phyloP scores from a whole-genome alignment of 1,284 basidiomycete genomes.

The Pisolithus thermaeus region DNA sequence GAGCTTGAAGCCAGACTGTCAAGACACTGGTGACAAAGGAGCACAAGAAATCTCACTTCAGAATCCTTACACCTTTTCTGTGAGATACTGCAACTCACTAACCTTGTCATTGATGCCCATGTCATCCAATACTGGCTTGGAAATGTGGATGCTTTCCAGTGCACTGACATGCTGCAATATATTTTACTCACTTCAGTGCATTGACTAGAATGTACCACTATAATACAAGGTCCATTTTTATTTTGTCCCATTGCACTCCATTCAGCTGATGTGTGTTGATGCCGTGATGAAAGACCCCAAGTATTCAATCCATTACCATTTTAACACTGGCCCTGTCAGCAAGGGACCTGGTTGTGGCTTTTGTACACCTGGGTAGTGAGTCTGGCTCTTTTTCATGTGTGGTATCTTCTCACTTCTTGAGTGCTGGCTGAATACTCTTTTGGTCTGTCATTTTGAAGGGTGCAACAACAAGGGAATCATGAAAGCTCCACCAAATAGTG shows the following conservation, averaged over 20 bases:
- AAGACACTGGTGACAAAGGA: slow-evolving; percentile 99
- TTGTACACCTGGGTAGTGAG: slow-evolving; percentile 99
- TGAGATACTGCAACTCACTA: slow-evolving; percentile 95
- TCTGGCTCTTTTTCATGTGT: slow-evolving; percentile 99
- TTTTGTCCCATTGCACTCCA: background rate
- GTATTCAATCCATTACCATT: slow-evolving; percentile 95
- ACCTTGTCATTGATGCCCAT: slow-evolving; percentile 97
- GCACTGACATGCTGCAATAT: slow-evolving; percentile 97
- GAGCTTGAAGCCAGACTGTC: slow-evolving; percentile 95
- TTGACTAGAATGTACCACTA: slow-evolving; percentile 99
- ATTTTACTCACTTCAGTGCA: slow-evolving; percentile 76
- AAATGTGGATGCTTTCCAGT: slow-evolving; percentile 98
- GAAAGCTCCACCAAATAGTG: slow-evolving; percentile 96
- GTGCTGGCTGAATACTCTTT: slow-evolving; percentile 94
- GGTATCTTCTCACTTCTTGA: slow-evolving; percentile 97
- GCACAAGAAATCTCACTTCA: slow-evolving; percentile 99
- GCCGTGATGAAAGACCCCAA: slow-evolving; percentile 99
- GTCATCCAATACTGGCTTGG: slow-evolving; percentile 98
- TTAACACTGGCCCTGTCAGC: slow-evolving; percentile 99
- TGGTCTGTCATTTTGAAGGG: slow-evolving; percentile 97
- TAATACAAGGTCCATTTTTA: slow-evolving; percentile 77
- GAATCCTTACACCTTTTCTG: slow-evolving; percentile 98
- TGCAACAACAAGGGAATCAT: slow-evolving; percentile 95
- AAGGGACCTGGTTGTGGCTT: slow-evolving; percentile 99
- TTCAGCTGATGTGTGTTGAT: slow-evolving; percentile 54